phyloP scores from a whole-genome alignment of 805 yeast species.

The Starmerella stigmatis region DNA sequence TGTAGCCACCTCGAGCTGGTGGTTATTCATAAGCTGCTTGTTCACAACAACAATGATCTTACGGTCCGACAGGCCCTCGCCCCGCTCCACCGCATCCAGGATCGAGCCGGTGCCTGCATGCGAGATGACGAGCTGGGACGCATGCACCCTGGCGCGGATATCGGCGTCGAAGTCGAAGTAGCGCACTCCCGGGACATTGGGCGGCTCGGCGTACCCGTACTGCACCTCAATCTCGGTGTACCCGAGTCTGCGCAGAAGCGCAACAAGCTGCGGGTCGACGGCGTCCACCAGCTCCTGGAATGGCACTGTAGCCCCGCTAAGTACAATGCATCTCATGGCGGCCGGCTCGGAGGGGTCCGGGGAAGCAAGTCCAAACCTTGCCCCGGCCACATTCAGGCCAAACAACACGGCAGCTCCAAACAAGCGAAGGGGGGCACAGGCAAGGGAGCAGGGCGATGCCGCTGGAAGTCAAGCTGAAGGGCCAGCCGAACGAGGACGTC shows the following conservation, averaged over 20 bases:
- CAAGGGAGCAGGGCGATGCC: no score
- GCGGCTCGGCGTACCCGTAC: slow-evolving; percentile 41
- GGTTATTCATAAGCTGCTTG: slow-evolving; percentile 69
- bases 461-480: slow-evolving; percentile 25
- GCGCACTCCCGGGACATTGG: slow-evolving; percentile 29
- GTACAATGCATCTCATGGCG: slow-evolving; percentile 38
- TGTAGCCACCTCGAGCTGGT: slow-evolving; percentile 68
- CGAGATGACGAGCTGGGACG: slow-evolving; percentile 56
- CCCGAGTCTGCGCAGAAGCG: slow-evolving; percentile 33
- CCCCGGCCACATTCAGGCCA: background rate
- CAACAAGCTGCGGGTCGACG: slow-evolving; percentile 33
- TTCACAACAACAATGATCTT: slow-evolving; percentile 60
- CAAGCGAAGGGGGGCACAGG: no score
- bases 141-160: slow-evolving; percentile 35
- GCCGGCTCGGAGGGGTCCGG: background rate
- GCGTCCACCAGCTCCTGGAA: slow-evolving; percentile 49
- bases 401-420: no score
- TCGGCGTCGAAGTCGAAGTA: slow-evolving; percentile 42
- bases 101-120: slow-evolving; percentile 94
- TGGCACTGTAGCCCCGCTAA: slow-evolving; percentile 88
- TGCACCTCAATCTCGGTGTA: slow-evolving; percentile 43
- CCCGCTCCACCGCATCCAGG: slow-evolving; percentile 40
- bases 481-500: slow-evolving; percentile 34
- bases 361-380: background rate
- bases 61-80: slow-evolving; percentile 39